Base-by-base conservation (phyloP, 768 basidiomycete genomes). In the Tephrocybe rancida region DNA sequence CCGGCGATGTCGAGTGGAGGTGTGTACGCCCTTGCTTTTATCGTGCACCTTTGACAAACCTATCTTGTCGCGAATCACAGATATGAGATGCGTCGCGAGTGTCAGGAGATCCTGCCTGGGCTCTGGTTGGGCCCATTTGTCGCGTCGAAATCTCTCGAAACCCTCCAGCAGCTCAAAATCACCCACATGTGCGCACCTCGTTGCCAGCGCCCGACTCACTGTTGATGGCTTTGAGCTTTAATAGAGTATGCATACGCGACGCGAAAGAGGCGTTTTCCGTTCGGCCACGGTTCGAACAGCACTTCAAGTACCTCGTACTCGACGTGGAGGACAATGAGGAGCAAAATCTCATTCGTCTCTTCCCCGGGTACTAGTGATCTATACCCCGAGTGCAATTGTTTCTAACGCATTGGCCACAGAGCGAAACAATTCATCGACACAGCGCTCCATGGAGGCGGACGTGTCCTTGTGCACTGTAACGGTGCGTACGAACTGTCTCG, bases 71-170 rank as follows among this genome's bases (percentile, higher is more conserved):
- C 32, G 24, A 38, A 34, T 30, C 11, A 3, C 41, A 92, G 90
- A 63, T 97, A 97, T 64, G 94, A 96, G 71, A 95, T 97, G 95
- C 81, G 94, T 26, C 78, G 94, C n/a, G 89, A 95, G 63, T 93
- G 92, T 61, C 94, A 97, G 72, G 90, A 95, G 69, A 95, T 96
- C 58, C 75, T 92, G 0, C 88, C 91, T 22, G 84, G 85, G 16
- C 83, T 97, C 32, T 76, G 85, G 24, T 83, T 97, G 5, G 94
- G 94, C 0, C 93, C 94, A 3, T 92, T 95, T 57, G 88, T 90
- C 58, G 90, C 89, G 8, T 92, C 91, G 1, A 95, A 95, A 67
- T 87, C 88, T 0, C 73, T 92, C 24, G 81, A 87, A 13, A 83
- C 82, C 2, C 81, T 97, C 10, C 72, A 75, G 37, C 67, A 68